Percentiles rank a stretch among this genome's conserved stretches.
Conservation (phyloP, 129 eudicot genomes). For the Pittosporum tobira region DNA sequence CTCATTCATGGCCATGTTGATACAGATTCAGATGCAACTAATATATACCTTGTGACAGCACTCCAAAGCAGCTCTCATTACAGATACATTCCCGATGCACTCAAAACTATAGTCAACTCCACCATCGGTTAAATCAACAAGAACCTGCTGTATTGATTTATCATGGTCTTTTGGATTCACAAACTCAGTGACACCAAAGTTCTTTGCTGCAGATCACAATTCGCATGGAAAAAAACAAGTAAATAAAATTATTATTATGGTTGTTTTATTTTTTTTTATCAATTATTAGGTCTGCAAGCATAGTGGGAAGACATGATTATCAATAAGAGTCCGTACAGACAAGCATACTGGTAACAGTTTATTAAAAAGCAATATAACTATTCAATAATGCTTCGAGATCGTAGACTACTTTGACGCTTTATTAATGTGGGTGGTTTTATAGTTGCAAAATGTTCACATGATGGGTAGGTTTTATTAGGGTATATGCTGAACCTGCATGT, state of each 20-base stretch:
- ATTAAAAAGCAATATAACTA: no score
- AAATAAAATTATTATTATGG: background rate
- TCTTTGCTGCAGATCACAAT: conserved; percentile 62
- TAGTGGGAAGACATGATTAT: no score
- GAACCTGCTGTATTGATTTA: conserved; percentile 88
- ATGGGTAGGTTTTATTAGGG: background rate
- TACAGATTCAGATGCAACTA: background rate
- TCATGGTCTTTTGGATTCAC: conserved; percentile 96
- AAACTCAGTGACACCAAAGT: conserved; percentile 90
- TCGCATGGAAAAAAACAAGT: background rate
- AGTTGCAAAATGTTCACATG: background rate
- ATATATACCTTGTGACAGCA: conserved; percentile 86
- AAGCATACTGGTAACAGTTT: no score
- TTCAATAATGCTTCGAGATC: no score
- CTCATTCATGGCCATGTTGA: background rate
- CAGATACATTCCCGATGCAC: conserved; percentile 92
- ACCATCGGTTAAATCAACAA: conserved; percentile 93
- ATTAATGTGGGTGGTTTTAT: no score
- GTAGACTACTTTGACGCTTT: no score
- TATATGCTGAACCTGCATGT: background rate
- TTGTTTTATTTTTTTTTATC: no score
- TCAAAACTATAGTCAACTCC: conserved; percentile 99
- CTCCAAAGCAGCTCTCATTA: conserved; percentile 98
- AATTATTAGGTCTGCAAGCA: background rate
- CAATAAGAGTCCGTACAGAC: no score